These are phyloP conservation scores for Amauroascus niger DNA, from an alignment of 2,329 filamentous ascomycete genomes.

Conservation along the genomic window DNA sequence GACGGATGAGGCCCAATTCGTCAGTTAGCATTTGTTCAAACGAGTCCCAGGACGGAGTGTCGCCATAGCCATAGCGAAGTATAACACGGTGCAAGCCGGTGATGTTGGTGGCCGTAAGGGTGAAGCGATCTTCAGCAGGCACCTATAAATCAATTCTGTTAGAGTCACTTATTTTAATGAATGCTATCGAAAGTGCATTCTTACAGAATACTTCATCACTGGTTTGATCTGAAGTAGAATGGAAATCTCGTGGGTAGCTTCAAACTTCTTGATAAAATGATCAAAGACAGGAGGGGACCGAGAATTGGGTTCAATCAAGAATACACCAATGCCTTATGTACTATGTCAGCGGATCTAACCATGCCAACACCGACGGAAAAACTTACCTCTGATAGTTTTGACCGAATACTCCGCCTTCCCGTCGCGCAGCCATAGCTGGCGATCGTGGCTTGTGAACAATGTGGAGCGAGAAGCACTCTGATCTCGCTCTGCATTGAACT, in stretches of 20 bases:
- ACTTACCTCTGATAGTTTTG: conserved; percentile 16
- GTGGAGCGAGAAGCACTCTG: conserved; percentile 43
- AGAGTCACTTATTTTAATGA: not conserved
- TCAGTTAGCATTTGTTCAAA: conserved; percentile 14
- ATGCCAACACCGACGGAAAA: not conserved
- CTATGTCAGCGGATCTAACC: conserved; percentile 20
- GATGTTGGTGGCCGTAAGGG: conserved; percentile 26
- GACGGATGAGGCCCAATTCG: conserved; percentile 9
- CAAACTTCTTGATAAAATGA: conserved; percentile 63
- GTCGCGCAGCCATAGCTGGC: conserved; percentile 14
- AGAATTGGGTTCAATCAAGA: conserved; percentile 67
- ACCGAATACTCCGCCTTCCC: conserved; percentile 13
- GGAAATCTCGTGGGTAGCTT: conserved; percentile 56
- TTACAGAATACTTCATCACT: conserved; percentile 14
- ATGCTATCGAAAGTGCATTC: not conserved
- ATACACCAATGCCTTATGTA: conserved; percentile 56
- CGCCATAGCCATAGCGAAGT: conserved; percentile 16
- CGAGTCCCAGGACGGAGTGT: conserved; percentile 12
- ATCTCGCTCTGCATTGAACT: conserved; percentile 60
- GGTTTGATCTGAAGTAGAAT: conserved; percentile 61
- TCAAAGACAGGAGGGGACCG: conserved; percentile 58
- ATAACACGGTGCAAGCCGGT: conserved; percentile 14
- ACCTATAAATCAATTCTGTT: conserved; percentile 47
- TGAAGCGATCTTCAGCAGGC: conserved; percentile 45
- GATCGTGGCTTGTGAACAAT: conserved; percentile 14